These are phyloP conservation scores for Anthoceros angustus DNA, from an alignment of 225 moss, liverwort and hornwort genomes.

Conservation along the genomic window DNA sequence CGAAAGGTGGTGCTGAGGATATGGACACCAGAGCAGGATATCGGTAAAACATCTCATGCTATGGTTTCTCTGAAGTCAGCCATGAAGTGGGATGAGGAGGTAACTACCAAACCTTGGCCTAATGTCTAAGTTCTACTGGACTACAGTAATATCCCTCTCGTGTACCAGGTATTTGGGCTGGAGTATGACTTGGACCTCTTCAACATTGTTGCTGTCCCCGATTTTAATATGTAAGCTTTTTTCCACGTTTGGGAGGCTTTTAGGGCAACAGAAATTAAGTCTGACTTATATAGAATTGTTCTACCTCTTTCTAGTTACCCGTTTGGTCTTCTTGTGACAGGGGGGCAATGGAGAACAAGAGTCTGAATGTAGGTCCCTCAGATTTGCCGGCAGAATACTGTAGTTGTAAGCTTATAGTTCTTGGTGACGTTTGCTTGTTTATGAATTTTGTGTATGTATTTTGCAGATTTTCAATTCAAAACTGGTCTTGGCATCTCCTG, in stretches of 20 bases:
- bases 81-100: constrained; percentile 99
- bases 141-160: neutral
- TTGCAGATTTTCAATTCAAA: constrained; percentile 88
- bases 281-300: neutral
- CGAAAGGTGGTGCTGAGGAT: constrained; percentile 67
- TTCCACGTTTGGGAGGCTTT: too few relatives aligned
- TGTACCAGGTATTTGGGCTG: constrained; percentile 56
- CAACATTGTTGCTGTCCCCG: constrained; percentile 95
- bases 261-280: neutral
- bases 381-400: neutral
- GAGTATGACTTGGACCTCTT: constrained; percentile 93
- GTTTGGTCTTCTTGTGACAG: constrained; percentile 15
- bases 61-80: constrained; percentile 70
- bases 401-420: neutral
- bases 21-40: constrained; percentile 70
- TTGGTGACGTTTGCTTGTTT: neutral
- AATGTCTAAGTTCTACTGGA: neutral
- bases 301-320: constrained; percentile 8
- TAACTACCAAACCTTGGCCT: constrained; percentile 7
- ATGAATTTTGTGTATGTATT: neutral
- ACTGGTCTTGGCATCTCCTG: constrained; percentile 86
- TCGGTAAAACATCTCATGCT: constrained; percentile 63
- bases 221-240: constrained; percentile 69
- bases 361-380: constrained; percentile 49
- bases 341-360: constrained; percentile 99